A percentile compares a stretch with the other conserved stretches of the same genome.
phyloP scores from a whole-genome alignment of 2,329 filamentous ascomycete genomes.

The Didymella lethalis region DNA sequence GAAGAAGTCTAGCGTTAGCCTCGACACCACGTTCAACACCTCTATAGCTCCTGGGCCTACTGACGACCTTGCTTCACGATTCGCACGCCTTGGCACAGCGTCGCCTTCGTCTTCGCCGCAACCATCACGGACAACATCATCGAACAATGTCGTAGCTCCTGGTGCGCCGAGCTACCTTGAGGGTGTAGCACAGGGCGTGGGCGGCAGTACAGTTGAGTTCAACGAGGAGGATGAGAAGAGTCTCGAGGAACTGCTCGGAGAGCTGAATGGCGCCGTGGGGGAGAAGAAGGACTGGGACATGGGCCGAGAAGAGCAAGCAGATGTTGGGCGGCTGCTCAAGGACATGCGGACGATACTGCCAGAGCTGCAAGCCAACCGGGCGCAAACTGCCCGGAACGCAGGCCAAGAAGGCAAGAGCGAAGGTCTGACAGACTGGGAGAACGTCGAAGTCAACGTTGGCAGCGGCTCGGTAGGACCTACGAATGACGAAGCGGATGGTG shows the following conservation, averaged over 20 bases:
- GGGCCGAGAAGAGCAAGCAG: conserved; percentile 50
- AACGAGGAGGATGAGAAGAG: conserved; percentile 55
- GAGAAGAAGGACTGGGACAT: conserved; percentile 53
- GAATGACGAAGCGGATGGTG: conserved; percentile 27
- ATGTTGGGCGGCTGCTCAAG: conserved; percentile 52
- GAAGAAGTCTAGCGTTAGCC: conserved; percentile 53
- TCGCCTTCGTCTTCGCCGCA: conserved; percentile 41
- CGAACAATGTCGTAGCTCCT: conserved; percentile 32
- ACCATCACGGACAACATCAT: conserved; percentile 32
- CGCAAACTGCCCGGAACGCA: conserved; percentile 14
- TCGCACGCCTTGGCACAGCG: conserved; percentile 45
- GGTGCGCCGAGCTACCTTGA: conserved; percentile 47
- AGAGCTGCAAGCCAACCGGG: conserved; percentile 33
- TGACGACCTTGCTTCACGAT: conserved; percentile 50
- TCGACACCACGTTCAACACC: conserved; percentile 37
- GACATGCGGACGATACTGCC: conserved; percentile 54
- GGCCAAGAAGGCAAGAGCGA: conserved; percentile 17
- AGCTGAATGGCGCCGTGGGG: conserved; percentile 46
- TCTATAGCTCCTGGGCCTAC: conserved; percentile 34
- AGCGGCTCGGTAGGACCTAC: conserved; percentile 29
- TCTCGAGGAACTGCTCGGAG: conserved; percentile 57
- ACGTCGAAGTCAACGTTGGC: conserved; percentile 43
- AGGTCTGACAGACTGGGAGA: conserved; percentile 43
- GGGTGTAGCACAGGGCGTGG: conserved; percentile 42
- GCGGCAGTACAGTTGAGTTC: conserved; percentile 35